phyloP scores from a whole-genome alignment of 129 eudicot species.

The Artemisia tridentata region DNA sequence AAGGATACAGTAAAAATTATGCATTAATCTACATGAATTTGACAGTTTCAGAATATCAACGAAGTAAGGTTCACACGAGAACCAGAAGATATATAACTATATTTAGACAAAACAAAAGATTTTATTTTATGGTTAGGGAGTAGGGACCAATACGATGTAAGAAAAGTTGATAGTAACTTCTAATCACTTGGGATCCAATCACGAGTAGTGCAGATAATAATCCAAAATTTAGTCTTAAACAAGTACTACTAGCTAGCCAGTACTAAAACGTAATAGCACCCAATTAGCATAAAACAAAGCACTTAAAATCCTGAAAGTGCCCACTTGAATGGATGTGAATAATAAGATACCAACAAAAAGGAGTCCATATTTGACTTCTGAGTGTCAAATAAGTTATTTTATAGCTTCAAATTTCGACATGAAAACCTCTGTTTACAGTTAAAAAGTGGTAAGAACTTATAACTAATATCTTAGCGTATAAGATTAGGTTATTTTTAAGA shows the following conservation, averaged over 20 bases:
- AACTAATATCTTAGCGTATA: not conserved
- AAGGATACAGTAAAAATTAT: not conserved
- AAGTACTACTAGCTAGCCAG: not conserved
- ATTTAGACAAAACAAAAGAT: constrained; percentile 16
- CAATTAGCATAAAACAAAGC: constrained; percentile 17
- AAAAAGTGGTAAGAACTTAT: not conserved
- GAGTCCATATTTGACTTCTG: constrained; percentile 17
- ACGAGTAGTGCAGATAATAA: not conserved
- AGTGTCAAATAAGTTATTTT: not conserved
- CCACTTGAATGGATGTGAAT: constrained; percentile 9
- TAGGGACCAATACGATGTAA: constrained; percentile 15
- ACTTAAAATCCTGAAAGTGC: constrained; percentile 16
- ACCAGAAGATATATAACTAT: constrained; percentile 22
- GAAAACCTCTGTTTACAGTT: not conserved
- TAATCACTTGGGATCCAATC: constrained; percentile 19
- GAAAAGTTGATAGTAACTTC: not conserved
- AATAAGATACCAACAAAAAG: not conserved
- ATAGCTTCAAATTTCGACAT: constrained; percentile 6
- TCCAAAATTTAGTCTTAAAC: constrained; percentile 11
- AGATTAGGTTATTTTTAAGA: not conserved
- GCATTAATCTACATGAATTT: constrained; percentile 12
- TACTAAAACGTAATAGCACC: constrained; percentile 11
- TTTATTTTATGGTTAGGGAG: constrained; percentile 3
- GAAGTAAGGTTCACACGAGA: constrained; percentile 19
- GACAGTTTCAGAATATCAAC: not conserved